Evolutionary conservation across 2,329 filamentous ascomycete species (phyloP), one percentile per base, ranked within the genome.

Genomic region (Xylariales sp.): DNA sequence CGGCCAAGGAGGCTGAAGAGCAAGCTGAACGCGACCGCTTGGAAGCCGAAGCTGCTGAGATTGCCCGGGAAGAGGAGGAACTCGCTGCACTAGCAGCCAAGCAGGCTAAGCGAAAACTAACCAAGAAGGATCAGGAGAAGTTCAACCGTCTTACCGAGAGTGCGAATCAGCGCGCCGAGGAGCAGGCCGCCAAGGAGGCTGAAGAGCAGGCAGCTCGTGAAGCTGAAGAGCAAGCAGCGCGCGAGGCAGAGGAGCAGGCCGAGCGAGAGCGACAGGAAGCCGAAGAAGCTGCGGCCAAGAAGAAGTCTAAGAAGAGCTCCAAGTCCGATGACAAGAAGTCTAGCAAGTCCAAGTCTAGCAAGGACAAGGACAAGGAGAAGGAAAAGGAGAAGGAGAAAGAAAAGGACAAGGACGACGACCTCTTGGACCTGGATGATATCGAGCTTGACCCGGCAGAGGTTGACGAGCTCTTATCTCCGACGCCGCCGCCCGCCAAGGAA

Each of bases 301-400:
- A 63, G 47, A 70, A 68, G 49, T 59, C 62, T 19, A 70, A 69
- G 52, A 66, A 65, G 43, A 57, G 56, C 33, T 62, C 59, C 20
- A 61, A 59, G 39, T 43, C 49, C 2, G 54, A 56, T 15, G 50
- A 53, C 3, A 57, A 58, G 40, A 55, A 56, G 39, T 54, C 52
- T n/a, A 19, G 27, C 27, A 60, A 60, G 40, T 54, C 57, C 21
- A 63, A 50, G 35, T 44, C 46, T 16, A 41, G 48, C 10, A 58
- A 59, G 40, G 52, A 58, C 4, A 59, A 55, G 37, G 49, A 51
- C 2, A 53, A 41, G 24, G 57, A 57, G 14, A 47, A 52, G n/a
- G 52, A 58, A 4, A 59, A 55, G 37, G 49, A 51, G 2, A 53
- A 41, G 24, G 57, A 57, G 14, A 47, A 52, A 23, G 35, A 46